Evolutionary conservation across 768 basidiomycete species (phyloP).

Genomic region (Tylopilus cervinicoccineus): DNA sequence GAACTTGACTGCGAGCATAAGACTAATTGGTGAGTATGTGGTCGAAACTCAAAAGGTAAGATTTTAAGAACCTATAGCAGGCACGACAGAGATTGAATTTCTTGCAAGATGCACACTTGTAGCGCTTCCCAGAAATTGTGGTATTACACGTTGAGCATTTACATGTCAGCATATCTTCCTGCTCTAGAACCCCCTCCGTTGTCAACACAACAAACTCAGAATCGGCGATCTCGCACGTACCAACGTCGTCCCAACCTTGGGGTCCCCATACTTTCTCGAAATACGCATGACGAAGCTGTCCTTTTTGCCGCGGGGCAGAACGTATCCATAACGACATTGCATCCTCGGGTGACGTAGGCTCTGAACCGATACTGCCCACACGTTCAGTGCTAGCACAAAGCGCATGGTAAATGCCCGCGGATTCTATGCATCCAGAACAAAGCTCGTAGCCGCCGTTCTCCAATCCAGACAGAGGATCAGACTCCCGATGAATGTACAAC

Average conservation of each 20-base stretch:
- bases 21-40: background rate
- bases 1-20: conserved; percentile 60
- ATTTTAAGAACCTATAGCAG: conserved; percentile 64
- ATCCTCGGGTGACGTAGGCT: conserved; percentile 52
- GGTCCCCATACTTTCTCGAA: conserved; percentile 83
- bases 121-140: conserved; percentile 57
- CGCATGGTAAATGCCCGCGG: conserved; percentile 74
- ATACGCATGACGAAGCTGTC: conserved; percentile 79
- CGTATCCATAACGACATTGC: conserved; percentile 58
- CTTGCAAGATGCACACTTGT: conserved; percentile 80
- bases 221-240: conserved; percentile 41
- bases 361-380: conserved; percentile 21
- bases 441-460: conserved; percentile 68
- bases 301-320: conserved; percentile 67
- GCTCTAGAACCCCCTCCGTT: conserved; percentile 46
- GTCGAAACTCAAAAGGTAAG: background rate
- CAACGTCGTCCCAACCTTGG: conserved; percentile 83
- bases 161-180: conserved; percentile 58
- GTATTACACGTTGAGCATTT: conserved; percentile 82
- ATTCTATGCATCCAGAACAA: conserved; percentile 75
- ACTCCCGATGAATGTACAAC: conserved; percentile 4
- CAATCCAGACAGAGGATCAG: background rate
- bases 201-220: background rate
- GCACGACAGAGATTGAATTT: conserved; percentile 79
- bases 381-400: conserved; percentile 48